These are phyloP conservation scores for Podospora comata DNA, from an alignment of 495 filamentous ascomycete genomes.

Conservation along the genomic window DNA sequence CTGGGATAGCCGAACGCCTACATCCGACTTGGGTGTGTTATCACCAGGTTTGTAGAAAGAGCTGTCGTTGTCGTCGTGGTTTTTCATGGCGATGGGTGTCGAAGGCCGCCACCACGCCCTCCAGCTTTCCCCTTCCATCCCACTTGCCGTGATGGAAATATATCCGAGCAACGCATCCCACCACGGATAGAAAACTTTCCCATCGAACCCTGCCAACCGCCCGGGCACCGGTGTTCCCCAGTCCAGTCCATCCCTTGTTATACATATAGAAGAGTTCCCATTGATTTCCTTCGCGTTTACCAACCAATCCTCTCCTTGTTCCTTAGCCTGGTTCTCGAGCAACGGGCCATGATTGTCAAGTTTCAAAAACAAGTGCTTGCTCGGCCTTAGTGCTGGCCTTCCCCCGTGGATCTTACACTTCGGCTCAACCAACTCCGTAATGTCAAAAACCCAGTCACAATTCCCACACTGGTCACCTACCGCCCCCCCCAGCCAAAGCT, in stretches of 20 bases:
- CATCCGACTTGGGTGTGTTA: background rate
- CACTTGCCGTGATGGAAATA: background rate
- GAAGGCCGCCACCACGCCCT: background rate
- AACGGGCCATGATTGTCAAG: slow-evolving; percentile 75
- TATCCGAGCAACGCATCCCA: background rate
- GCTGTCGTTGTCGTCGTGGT: no score
- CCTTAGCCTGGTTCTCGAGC: slow-evolving; percentile 66
- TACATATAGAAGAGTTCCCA: no score
- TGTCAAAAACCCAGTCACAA: slow-evolving; percentile 73
- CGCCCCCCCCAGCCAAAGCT: background rate
- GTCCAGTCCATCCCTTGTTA: background rate
- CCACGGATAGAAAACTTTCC: background rate
- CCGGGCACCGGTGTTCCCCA: background rate
- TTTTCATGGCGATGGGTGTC: no score
- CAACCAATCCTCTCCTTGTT: slow-evolving; percentile 56
- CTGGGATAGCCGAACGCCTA: background rate
- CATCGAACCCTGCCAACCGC: no score
- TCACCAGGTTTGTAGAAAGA: no score
- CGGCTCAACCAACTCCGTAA: slow-evolving; percentile 57
- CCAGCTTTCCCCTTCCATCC: background rate
- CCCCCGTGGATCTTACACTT: slow-evolving; percentile 79
- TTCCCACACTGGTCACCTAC: slow-evolving; percentile 66
- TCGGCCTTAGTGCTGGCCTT: slow-evolving; percentile 64
- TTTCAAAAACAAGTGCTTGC: slow-evolving; percentile 63
- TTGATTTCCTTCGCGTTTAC: slow-evolving; percentile 57